Base-by-base conservation (phyloP, 2,329 filamentous ascomycete genomes). In the Cladophialophora bantiana region DNA sequence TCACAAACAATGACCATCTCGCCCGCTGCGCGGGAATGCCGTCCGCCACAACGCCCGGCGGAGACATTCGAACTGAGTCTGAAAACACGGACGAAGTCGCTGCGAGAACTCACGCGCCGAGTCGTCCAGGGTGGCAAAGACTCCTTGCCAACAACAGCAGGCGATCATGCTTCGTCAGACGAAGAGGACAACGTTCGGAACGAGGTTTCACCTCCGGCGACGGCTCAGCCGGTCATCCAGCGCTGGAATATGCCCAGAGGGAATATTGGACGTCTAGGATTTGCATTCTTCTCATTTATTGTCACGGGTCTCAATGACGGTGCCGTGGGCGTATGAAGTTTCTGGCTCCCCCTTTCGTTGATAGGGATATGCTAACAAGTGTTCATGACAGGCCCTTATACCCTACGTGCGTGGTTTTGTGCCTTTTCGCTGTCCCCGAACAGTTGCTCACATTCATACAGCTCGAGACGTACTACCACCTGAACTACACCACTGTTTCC, bases 181-280 rank as follows among this genome's bases (percentile, higher is more conserved):
- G 62, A 59, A 26, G 58, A 61, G 26, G 56, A 52, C 38, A 26
- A 40, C 32, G 48, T 60, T 26, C 40, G 48, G 9, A n/a, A 45
- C n/a, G 63, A 58, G n/a, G 38, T 36, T 40, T 31, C 31, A 15
- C 63, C 67, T 15, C 64, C 67, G 3, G 40, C 48, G 2, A 62
- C 18, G 12, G 63, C 66, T 18, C 67, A 65, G 6, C 26, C 54
- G 0, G 52, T 65, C 34, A 42, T 59, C 4, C 65, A 67, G 59
- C 78, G 76, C 75, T 93, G 90, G 90, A 91, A 91, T 72, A 76
- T 79, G 31, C 85, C 89, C 0, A 75, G 78, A 10, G 80, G 81
- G 40, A 91, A 89, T 74, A 77, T 85, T 2, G 86, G 53, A 3
- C 64, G 70, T 12, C 61, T 72, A 2, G 68, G 60, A 31, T 77